phyloP scores from a whole-genome alignment of 108 stramenopile genomes.

The Nitzschia putrida region DNA sequence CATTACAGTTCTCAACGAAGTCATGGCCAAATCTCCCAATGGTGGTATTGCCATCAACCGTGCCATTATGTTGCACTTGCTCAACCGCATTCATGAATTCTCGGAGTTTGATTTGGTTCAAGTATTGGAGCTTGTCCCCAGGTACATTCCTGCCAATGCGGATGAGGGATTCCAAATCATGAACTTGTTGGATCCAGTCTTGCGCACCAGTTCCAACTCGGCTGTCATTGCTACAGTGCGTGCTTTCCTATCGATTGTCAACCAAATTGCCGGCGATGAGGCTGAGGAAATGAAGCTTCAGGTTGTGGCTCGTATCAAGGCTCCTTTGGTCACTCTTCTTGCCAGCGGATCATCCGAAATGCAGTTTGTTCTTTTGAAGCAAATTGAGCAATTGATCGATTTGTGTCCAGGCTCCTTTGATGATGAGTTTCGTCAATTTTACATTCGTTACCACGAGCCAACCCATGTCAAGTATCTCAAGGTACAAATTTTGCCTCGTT shows the following conservation, averaged over 20 bases:
- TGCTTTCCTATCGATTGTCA: slow-evolving; percentile 92
- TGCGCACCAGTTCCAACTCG: slow-evolving; percentile 90
- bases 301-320: slow-evolving; percentile 90
- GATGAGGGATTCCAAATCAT: slow-evolving; percentile 97
- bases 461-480: slow-evolving; percentile 95
- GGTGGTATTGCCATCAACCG: slow-evolving; percentile 97
- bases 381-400: slow-evolving; percentile 90
- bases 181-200: slow-evolving; percentile 98
- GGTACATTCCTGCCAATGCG: slow-evolving; percentile 91
- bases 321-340: slow-evolving; percentile 94
- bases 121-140: slow-evolving; percentile 91
- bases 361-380: slow-evolving; percentile 88
- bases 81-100: slow-evolving; percentile 96
- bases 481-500: slow-evolving; percentile 82
- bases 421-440: slow-evolving; percentile 97
- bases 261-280: slow-evolving; percentile 65
- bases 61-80: slow-evolving; percentile 92
- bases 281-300: slow-evolving; percentile 75
- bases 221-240: slow-evolving; percentile 94
- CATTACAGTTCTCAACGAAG: slow-evolving; percentile 94
- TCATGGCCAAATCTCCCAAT: slow-evolving; percentile 76
- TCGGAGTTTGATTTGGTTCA: slow-evolving; percentile 95
- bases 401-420: slow-evolving; percentile 94
- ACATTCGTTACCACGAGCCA: slow-evolving; percentile 94
- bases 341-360: slow-evolving; percentile 85